Conservation (phyloP, 2,329 filamentous ascomycete species). For the Aspergillus sergii region DNA sequence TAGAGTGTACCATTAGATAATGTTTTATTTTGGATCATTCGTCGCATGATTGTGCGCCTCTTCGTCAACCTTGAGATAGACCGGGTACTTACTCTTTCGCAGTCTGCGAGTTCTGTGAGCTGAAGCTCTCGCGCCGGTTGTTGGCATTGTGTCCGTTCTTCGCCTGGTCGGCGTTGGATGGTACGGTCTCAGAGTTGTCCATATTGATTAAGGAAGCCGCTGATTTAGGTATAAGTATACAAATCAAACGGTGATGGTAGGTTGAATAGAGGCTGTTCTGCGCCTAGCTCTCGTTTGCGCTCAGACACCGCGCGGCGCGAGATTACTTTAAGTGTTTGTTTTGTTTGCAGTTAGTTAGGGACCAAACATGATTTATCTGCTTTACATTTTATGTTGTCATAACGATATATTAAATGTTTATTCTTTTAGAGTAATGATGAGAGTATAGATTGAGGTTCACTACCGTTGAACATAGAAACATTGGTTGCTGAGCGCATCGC, state of each 20-base stretch:
- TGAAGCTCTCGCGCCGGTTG: slow-evolving; percentile 40
- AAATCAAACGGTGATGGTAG: not conserved
- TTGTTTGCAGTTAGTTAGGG: slow-evolving; percentile 24
- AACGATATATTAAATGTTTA: not conserved
- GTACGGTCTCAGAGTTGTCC: slow-evolving; percentile 23
- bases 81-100: slow-evolving; percentile 63
- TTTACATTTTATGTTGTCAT: not conserved
- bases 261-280: not conserved
- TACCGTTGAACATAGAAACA: not conserved
- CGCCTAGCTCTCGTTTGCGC: slow-evolving; percentile 1
- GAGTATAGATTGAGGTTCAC: not conserved
- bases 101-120: slow-evolving; percentile 68
- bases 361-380: not conserved
- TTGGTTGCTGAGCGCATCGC: not conserved
- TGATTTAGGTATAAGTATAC: not conserved
- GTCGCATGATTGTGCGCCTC: not conserved
- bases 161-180: slow-evolving; percentile 13
- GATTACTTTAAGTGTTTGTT: slow-evolving; percentile 26
- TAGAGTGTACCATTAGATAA: slow-evolving; percentile 35
- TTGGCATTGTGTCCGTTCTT: slow-evolving; percentile 15
- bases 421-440: not conserved
- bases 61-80: not conserved
- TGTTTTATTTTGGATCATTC: not conserved
- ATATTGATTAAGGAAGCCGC: slow-evolving; percentile 15
- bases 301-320: slow-evolving; percentile 16